Percentiles rank a stretch among this genome's conserved stretches.
phyloP scores from a whole-genome alignment of 2,329 filamentous ascomycete genomes.

The Pseudodiploospora longispora region DNA sequence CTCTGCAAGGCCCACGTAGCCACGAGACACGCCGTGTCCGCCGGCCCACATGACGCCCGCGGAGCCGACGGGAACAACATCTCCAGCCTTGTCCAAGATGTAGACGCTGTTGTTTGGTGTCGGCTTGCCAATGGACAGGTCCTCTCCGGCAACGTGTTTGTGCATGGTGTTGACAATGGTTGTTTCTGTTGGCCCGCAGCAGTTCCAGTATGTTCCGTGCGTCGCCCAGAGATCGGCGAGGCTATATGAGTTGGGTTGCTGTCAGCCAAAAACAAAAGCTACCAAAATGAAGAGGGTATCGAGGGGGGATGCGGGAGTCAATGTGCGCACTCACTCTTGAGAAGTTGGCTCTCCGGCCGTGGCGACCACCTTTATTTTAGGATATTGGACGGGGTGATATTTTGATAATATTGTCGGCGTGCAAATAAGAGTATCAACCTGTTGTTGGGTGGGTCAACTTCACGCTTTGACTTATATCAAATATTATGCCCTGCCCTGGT shows the following conservation, averaged over 20 bases:
- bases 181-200: constrained; percentile 52
- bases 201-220: constrained; percentile 43
- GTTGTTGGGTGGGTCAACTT: background rate
- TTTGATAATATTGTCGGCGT: constrained; percentile 47
- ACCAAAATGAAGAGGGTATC: no score
- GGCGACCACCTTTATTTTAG: constrained; percentile 43
- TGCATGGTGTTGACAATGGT: constrained; percentile 53
- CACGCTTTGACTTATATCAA: background rate
- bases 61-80: constrained; percentile 37
- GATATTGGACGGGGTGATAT: constrained; percentile 37
- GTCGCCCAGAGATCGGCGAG: constrained; percentile 50
- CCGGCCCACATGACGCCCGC: constrained; percentile 50
- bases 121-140: constrained; percentile 45
- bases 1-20: constrained; percentile 46
- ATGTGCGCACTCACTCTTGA: constrained; percentile 26
- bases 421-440: constrained; percentile 46
- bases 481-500: background rate
- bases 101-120: constrained; percentile 51
- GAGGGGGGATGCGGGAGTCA: background rate
- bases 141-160: constrained; percentile 35
- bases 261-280: no score
- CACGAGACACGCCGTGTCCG: constrained; percentile 44
- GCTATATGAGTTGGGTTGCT: background rate
- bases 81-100: constrained; percentile 38
- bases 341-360: constrained; percentile 48